These are phyloP conservation scores for Metahyphopichia silvanorum DNA, from an alignment of 805 yeast genomes.

Conservation along the genomic window DNA sequence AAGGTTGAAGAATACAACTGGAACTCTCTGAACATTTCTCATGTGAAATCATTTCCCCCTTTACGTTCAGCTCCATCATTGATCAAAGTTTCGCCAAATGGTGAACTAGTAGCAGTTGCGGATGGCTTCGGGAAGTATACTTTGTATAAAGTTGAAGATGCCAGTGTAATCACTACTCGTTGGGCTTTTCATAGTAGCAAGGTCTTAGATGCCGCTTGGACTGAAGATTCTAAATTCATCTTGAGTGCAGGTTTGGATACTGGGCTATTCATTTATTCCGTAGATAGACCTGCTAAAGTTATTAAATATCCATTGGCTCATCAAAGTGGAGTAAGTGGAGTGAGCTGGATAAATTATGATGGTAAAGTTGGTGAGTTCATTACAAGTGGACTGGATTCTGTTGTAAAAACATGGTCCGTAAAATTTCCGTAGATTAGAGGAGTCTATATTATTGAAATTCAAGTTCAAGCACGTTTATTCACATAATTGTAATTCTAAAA, in stretches of 20 bases:
- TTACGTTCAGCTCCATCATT: slow-evolving; percentile 62
- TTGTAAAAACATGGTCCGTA: slow-evolving; percentile 70
- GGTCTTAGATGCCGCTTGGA: slow-evolving; percentile 78
- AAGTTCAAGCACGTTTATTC: no score
- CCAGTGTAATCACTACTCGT: slow-evolving; percentile 67
- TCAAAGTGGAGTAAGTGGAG: slow-evolving; percentile 78
- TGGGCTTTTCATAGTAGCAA: slow-evolving; percentile 95
- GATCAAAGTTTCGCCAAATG: slow-evolving; percentile 69
- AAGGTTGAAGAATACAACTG: slow-evolving; percentile 25
- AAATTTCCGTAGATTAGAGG: no score
- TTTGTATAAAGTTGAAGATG: slow-evolving; percentile 57
- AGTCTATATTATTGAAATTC: no score
- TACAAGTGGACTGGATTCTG: slow-evolving; percentile 79
- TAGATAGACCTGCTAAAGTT: slow-evolving; percentile 72
- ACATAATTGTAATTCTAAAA: no score
- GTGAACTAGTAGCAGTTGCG: slow-evolving; percentile 72
- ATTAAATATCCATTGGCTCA: slow-evolving; percentile 77
- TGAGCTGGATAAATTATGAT: slow-evolving; percentile 59
- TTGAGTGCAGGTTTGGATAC: slow-evolving; percentile 86
- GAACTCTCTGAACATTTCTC: slow-evolving; percentile 17
- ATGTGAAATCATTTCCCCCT: slow-evolving; percentile 44
- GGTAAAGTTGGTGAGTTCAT: slow-evolving; percentile 40
- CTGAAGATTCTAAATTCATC: slow-evolving; percentile 63
- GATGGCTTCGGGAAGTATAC: slow-evolving; percentile 83
- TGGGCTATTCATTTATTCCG: slow-evolving; percentile 74